Evolutionary conservation across 2,329 filamentous ascomycete species (phyloP).

Genomic region (Colletotrichum spinosum): DNA sequence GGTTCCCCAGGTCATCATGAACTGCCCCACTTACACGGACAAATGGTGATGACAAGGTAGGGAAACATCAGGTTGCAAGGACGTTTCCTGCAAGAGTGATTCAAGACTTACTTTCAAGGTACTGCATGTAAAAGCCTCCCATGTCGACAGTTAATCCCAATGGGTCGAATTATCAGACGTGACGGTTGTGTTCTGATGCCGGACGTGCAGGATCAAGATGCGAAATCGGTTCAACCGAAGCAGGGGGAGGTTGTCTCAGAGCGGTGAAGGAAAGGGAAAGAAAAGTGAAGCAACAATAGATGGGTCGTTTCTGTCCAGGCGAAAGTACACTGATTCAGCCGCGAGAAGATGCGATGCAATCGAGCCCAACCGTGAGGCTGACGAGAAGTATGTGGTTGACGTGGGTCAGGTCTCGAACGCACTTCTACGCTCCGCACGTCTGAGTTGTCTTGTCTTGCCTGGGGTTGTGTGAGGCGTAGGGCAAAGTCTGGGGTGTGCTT

Average conservation of each 20-base stretch:
- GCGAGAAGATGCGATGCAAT: conserved; percentile 58
- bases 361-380: conserved; percentile 64
- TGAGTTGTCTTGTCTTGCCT: conserved; percentile 7
- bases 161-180: conserved; percentile 34
- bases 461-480: conserved; percentile 37
- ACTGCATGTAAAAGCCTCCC: conserved; percentile 78
- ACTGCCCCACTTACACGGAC: conserved; percentile 35
- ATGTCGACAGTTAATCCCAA: conserved; percentile 56
- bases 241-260: conserved; percentile 25
- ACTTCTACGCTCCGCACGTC: conserved; percentile 30
- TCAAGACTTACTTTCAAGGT: conserved; percentile 76
- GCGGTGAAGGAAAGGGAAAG: conserved; percentile 8
- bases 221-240: not conserved
- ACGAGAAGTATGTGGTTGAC: conserved; percentile 47
- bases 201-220: conserved; percentile 23
- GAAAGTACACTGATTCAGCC: conserved; percentile 47
- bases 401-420: conserved; percentile 36
- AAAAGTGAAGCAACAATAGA: conserved; percentile 37
- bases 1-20: conserved; percentile 23
- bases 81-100: conserved; percentile 37
- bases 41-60: conserved; percentile 28
- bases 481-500: conserved; percentile 35
- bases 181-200: conserved; percentile 3
- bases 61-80: conserved; percentile 36
- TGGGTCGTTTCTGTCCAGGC: conserved; percentile 44